Conservation (phyloP, 73 alveolate genomes). For the Urostyla sp. region DNA sequence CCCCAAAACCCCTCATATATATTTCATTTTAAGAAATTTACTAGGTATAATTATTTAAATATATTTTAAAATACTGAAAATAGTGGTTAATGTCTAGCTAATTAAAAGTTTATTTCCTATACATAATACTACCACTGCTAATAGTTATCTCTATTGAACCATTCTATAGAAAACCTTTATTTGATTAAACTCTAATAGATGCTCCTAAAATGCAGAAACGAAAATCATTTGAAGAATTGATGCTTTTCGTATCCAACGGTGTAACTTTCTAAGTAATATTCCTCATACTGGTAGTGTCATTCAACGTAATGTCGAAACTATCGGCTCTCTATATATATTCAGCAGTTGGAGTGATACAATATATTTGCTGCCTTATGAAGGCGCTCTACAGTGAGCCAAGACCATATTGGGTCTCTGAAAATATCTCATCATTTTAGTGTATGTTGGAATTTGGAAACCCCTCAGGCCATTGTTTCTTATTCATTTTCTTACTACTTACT, state of each 20-base stretch:
- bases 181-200: conserved; percentile 27
- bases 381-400: conserved; percentile 35
- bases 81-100: too few relatives aligned
- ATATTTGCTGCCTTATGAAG: neutral
- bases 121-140: neutral
- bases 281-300: conserved; percentile 1
- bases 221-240: conserved; percentile 10
- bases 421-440: conserved; percentile 30
- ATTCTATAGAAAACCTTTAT: conserved; percentile 25
- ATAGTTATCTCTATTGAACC: conserved; percentile 15
- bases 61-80: neutral
- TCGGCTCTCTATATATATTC: conserved; percentile 21
- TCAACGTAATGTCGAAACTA: conserved; percentile 6
- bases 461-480: conserved; percentile 50
- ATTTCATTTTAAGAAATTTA: neutral
- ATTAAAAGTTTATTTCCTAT: neutral
- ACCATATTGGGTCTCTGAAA: conserved; percentile 48
- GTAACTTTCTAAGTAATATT: conserved; percentile 2
- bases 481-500: conserved; percentile 29
- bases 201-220: conserved; percentile 32
- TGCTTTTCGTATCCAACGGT: conserved; percentile 24
- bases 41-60: neutral
- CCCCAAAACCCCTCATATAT: too few relatives aligned
- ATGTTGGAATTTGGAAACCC: conserved; percentile 58
- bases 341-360: conserved; percentile 31